Evolutionary conservation across 2,329 filamentous ascomycete genomes (phyloP), one percentile per base, ranked within the genome.

Genomic region (Diaporthe longicolla): DNA sequence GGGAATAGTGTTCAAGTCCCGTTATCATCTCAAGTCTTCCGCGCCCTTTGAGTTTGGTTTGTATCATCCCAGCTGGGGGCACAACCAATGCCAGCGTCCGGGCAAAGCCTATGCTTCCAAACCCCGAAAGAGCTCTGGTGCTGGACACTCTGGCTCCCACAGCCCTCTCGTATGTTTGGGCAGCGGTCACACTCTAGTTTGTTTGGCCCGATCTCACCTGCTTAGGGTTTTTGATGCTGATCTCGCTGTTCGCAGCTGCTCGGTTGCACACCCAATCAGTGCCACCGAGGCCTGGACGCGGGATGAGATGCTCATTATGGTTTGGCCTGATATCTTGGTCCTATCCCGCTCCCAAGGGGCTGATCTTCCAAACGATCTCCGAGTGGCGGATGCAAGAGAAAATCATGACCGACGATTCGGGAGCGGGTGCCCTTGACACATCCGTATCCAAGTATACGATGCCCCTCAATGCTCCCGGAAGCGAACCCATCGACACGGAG

Each of bases 241-340:
- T 54, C 63, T 54, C n/a, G 48, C 48, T 26, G 45, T 68, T 68
- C 48, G 63, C 63, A 68, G 63, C 48, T 54, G 21, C 45, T 29
- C 48, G 63, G 45, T 17, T 68, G 48, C 48, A 2, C 63, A 11
- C 48, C n/a, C 29, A 35, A 40, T 54, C 45, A 26, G n/a, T 54
- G 63, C 63, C 29, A 54, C 63, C 63, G 63, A 68, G 63, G 32
- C 63, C 63, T 54, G 48, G 15, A 68, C 29, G 45, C 48, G 32
- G 63, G 48, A 68, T 17, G 48, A 40, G 32, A 54, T 54, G 48
- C 48, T 54, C n/a, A 54, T 40, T 68, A 68, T 54, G 63, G 63
- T 68, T 68, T 68, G 63, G 63, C 63, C 63, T 40, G 63, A 68
- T 68, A 35, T 68, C 37, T 68, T 68, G 48, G 48, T 54, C 63